Evolutionary conservation across 1,284 basidiomycete genomes (phyloP).

Genomic region (Tranzscheliella williamsii): DNA sequence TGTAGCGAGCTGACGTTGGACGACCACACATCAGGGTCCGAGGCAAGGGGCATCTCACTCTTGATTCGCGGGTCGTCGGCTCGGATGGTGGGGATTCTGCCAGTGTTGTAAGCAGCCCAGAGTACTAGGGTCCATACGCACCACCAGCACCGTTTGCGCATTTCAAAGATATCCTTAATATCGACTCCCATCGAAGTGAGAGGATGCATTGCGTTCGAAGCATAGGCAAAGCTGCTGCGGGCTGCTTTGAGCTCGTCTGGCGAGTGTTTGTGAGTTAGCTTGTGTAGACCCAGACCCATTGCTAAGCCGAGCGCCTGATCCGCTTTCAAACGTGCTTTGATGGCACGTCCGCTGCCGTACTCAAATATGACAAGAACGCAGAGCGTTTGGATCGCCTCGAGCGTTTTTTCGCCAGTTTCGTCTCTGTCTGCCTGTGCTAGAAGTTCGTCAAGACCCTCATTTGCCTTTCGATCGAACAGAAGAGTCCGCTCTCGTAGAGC

Average conservation of each 20-base stretch:
- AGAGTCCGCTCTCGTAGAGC: conserved; percentile 33
- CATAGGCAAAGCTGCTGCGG: conserved; percentile 30
- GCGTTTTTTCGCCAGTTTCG: conserved; percentile 23
- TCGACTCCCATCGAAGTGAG: conserved; percentile 30
- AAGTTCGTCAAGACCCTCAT: conserved; percentile 40
- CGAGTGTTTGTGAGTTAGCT: conserved; percentile 23
- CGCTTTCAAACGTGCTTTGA: conserved; percentile 54
- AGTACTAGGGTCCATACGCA: conserved; percentile 49
- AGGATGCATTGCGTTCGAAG: conserved; percentile 14
- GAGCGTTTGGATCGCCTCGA: conserved; percentile 52
- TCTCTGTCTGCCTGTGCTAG: conserved; percentile 42
- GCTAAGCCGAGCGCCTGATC: conserved; percentile 54
- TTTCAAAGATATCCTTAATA: conserved; percentile 42
- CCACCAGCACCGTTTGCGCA: conserved; percentile 56
- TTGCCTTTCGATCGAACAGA: conserved; percentile 41
- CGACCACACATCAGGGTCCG: conserved; percentile 34
- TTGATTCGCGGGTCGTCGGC: conserved; percentile 55
- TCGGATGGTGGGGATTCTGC: conserved; percentile 48
- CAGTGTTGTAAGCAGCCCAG: conserved; percentile 54
- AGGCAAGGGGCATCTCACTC: conserved; percentile 43
- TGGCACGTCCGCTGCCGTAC: conserved; percentile 51
- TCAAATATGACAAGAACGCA: conserved; percentile 49
- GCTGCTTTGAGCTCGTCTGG: conserved; percentile 18
- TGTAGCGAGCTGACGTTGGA: conserved; percentile 47
- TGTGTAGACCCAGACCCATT: conserved; percentile 54